These are phyloP conservation scores for Chalaropsis ovoidea DNA, from an alignment of 2,329 filamentous ascomycete genomes.

Conservation along the genomic window DNA sequence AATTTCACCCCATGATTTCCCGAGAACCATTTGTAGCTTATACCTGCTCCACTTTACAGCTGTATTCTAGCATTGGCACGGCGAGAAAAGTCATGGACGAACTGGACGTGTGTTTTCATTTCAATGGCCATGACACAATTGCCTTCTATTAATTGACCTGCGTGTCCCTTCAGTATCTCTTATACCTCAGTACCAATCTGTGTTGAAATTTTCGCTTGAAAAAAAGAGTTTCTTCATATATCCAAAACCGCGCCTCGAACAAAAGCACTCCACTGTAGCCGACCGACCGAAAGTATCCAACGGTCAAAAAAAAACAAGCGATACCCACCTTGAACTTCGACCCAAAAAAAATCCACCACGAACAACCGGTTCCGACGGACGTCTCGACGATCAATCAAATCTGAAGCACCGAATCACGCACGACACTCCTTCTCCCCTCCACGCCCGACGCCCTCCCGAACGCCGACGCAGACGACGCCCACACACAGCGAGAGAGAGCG, in stretches of 20 bases:
- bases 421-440: not conserved
- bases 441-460: not conserved
- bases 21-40: slow-evolving; percentile 1
- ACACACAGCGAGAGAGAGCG: not conserved
- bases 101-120: too few species aligned
- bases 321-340: slow-evolving; percentile 4
- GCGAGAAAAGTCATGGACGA: not conserved
- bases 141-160: too few species aligned
- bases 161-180: not conserved
- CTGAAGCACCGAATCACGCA: not conserved
- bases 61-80: not conserved
- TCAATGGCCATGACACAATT: too few species aligned
- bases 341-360: slow-evolving; percentile 15
- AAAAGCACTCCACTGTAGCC: not conserved
- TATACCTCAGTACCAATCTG: too few species aligned
- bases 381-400: slow-evolving; percentile 12
- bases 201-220: not conserved
- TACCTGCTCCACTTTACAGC: slow-evolving; percentile 6
- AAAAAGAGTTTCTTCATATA: not conserved
- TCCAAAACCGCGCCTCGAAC: not conserved
- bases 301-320: not conserved
- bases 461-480: not conserved
- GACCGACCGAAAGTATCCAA: not conserved
- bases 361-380: slow-evolving; percentile 6
- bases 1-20: slow-evolving; percentile 22